Conservation (phyloP, 2,329 filamentous ascomycete species). For the Cryphonectria parasitica region DNA sequence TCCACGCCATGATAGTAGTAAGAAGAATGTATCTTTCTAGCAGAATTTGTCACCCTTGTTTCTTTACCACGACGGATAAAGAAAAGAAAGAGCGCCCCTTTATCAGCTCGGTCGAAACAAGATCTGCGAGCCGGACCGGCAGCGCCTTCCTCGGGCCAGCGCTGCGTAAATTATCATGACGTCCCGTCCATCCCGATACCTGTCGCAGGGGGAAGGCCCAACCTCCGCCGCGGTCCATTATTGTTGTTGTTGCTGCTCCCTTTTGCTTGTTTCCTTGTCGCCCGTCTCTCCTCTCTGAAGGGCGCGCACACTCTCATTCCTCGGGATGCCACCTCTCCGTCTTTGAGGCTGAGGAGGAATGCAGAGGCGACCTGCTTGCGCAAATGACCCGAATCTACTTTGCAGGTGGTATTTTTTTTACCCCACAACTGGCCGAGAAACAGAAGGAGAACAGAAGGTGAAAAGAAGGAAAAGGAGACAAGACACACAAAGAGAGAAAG, state of each 20-base stretch:
- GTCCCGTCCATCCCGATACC: background rate
- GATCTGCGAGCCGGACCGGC: background rate
- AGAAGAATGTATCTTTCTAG: background rate
- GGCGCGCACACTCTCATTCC: background rate
- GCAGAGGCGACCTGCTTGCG: background rate
- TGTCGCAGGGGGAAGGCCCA: background rate
- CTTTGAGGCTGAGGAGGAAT: background rate
- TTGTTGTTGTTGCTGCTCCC: background rate
- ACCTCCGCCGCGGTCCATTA: no score
- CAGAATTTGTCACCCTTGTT: background rate
- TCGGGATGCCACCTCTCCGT: background rate
- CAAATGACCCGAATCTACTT: background rate
- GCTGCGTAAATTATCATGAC: background rate
- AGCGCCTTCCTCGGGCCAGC: background rate
- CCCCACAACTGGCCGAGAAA: background rate
- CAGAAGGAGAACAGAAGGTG: background rate
- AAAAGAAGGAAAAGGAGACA: background rate
- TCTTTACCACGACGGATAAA: background rate
- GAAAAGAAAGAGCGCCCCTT: background rate
- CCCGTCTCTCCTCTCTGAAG: no score
- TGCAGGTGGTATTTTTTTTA: background rate
- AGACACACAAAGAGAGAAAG: background rate
- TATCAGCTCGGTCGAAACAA: background rate
- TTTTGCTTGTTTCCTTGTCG: background rate
- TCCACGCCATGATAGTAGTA: background rate